A percentile compares a stretch with the other conserved stretches of the same genome.
These are phyloP conservation scores for Pleurotus tuoliensis DNA, from an alignment of 768 basidiomycete species.

Conservation along the genomic window DNA sequence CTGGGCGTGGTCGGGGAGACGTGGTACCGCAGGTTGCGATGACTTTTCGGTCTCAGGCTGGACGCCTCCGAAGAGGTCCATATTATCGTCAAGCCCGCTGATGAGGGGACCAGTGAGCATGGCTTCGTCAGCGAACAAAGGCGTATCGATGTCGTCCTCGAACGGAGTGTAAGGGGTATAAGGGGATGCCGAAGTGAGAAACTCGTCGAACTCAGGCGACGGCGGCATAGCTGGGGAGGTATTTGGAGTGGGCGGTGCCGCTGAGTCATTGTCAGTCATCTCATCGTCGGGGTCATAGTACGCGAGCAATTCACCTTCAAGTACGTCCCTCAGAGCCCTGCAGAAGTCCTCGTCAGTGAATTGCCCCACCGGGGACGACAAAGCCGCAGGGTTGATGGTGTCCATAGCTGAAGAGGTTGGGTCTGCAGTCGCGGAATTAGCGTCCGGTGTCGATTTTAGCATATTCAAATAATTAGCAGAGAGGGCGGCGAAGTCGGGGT, in stretches of 20 bases:
- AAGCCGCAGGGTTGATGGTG: conserved; percentile 20
- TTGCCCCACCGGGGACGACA: conserved; percentile 16
- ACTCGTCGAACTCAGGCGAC: conserved; percentile 22
- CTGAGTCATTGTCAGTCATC: conserved; percentile 1
- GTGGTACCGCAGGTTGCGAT: not conserved
- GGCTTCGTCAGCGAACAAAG: conserved; percentile 21
- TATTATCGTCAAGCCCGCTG: conserved; percentile 5
- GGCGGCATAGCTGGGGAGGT: conserved; percentile 18
- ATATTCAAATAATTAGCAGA: conserved; percentile 66
- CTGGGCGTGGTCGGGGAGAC: not conserved
- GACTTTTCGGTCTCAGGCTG: conserved; percentile 17
- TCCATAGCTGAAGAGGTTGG: conserved; percentile 19
- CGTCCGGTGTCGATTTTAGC: conserved; percentile 49
- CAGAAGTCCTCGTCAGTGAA: conserved; percentile 20
- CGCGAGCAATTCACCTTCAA: conserved; percentile 12
- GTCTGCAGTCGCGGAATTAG: conserved; percentile 31
- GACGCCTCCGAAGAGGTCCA: conserved; percentile 15
- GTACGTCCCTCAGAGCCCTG: conserved; percentile 10
- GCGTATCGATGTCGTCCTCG: conserved; percentile 34
- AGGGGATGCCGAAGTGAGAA: conserved; percentile 27
- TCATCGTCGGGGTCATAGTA: not conserved
- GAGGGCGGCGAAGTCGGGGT: conserved; percentile 45
- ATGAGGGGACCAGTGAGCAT: conserved; percentile 23
- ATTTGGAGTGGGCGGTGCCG: conserved; percentile 2
- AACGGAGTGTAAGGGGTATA: conserved; percentile 29